Percentiles rank a stretch among this genome's conserved stretches.
phyloP scores from a whole-genome alignment of 768 basidiomycete species.

The Tylopilus sp. region DNA sequence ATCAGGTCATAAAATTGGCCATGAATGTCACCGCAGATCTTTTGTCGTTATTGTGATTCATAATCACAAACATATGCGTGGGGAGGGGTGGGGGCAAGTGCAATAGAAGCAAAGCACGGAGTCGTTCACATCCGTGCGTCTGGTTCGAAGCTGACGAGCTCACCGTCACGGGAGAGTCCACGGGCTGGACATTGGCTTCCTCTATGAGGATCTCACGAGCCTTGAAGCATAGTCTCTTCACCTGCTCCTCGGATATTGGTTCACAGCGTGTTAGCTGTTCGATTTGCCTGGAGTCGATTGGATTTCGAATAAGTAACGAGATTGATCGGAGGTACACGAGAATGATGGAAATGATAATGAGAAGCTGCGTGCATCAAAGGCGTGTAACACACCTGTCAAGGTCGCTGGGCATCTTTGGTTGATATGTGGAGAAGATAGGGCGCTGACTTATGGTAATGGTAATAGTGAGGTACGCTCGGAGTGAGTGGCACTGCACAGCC shows the following conservation, averaged over 20 bases:
- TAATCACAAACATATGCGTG: constrained; percentile 2
- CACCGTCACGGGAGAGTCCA: constrained; percentile 95
- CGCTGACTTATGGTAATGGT: constrained; percentile 28
- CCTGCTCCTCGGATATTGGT: constrained; percentile 92
- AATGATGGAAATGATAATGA: constrained; percentile 23
- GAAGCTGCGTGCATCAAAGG: constrained; percentile 26
- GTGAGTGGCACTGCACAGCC: constrained; percentile 27
- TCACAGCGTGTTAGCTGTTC: constrained; percentile 92
- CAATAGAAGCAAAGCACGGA: neutral
- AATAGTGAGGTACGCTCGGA: constrained; percentile 22
- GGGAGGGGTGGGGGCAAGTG: neutral
- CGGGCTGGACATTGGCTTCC: constrained; percentile 95
- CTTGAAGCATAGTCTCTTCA: constrained; percentile 92
- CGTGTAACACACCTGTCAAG: constrained; percentile 49
- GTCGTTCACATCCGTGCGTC: constrained; percentile 2
- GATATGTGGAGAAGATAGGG: constrained; percentile 23
- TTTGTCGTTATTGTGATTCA: constrained; percentile 7
- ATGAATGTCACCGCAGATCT: constrained; percentile 96
- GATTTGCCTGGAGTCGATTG: constrained; percentile 67
- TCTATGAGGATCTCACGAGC: constrained; percentile 96
- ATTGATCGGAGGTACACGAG: constrained; percentile 25
- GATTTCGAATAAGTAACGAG: constrained; percentile 10
- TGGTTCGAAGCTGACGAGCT: constrained; percentile 27
- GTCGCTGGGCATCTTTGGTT: constrained; percentile 47
- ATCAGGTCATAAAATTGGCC: constrained; percentile 96